Conservation (phyloP, 371 early-diverging fungal species). For the Mortierella sp. region DNA sequence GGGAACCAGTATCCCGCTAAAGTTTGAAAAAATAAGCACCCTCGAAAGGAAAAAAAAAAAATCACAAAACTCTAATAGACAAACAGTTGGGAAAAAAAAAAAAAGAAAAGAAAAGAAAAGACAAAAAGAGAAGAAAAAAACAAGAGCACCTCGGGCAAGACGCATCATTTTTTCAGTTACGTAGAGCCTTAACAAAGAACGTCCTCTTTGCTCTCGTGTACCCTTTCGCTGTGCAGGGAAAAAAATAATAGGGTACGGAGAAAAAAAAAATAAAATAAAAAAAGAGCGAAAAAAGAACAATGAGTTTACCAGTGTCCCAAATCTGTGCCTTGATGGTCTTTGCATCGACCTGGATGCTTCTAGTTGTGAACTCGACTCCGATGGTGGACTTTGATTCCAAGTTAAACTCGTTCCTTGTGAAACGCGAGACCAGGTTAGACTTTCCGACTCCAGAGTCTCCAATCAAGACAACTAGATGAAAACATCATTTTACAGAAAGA, state of each 20-base stretch:
- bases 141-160: neutral
- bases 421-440: slow-evolving; percentile 98
- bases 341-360: slow-evolving; percentile 95
- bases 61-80: slow-evolving; percentile 26
- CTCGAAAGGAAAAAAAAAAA: neutral
- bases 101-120: too few relatives aligned
- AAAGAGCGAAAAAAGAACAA: slow-evolving; percentile 5
- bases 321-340: slow-evolving; percentile 99
- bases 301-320: slow-evolving; percentile 94
- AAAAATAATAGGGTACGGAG: neutral
- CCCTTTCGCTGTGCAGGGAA: too few relatives aligned
- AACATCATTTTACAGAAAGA: neutral
- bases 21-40: neutral
- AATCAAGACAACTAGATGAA: slow-evolving; percentile 93
- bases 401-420: slow-evolving; percentile 98
- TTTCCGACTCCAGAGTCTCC: slow-evolving; percentile 99
- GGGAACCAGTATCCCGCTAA: slow-evolving; percentile 7
- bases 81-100: too few relatives aligned
- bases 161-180: too few relatives aligned
- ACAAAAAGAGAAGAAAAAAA: too few relatives aligned
- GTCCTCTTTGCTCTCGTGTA: too few relatives aligned
- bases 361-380: slow-evolving; percentile 99
- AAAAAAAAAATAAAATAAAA: slow-evolving; percentile 1
- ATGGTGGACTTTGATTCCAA: slow-evolving; percentile 99
- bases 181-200: too few relatives aligned